These are phyloP conservation scores for Botryotinia narcissicola DNA, from an alignment of 2,329 filamentous ascomycete species.

Conservation along the genomic window DNA sequence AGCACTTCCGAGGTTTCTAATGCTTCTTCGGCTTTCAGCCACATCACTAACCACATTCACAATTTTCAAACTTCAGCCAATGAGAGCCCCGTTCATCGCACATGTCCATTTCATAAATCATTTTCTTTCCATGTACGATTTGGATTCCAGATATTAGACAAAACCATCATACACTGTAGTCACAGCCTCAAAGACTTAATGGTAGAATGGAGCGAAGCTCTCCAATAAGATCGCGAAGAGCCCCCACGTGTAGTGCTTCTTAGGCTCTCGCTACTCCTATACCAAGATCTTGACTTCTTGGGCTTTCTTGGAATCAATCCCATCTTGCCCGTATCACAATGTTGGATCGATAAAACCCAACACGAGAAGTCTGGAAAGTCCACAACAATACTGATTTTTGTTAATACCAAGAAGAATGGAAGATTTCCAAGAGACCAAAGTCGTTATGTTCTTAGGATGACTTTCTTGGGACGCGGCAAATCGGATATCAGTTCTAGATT, in stretches of 20 bases:
- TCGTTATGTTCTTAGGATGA: background rate
- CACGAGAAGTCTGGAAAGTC: background rate
- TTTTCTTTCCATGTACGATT: background rate
- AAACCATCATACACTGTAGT: background rate
- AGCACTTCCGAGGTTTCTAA: background rate
- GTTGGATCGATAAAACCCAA: background rate
- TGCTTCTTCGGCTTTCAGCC: background rate
- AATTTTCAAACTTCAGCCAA: background rate
- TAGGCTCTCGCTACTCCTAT: background rate
- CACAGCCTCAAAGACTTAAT: background rate
- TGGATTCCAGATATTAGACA: background rate
- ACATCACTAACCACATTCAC: background rate
- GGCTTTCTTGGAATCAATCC: background rate
- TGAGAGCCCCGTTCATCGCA: background rate
- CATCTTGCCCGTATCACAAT: background rate
- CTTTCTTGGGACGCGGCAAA: background rate
- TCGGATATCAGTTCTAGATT: no score
- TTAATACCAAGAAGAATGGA: background rate
- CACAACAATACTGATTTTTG: background rate
- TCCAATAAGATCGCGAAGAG: background rate
- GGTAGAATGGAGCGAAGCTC: background rate
- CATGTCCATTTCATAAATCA: background rate
- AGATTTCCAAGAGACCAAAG: background rate
- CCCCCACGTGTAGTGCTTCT: conserved; percentile 6
- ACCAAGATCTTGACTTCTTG: conserved; percentile 11